Base-by-base conservation (phyloP, 768 basidiomycete genomes). In the Lactarius pseudohatsudake region DNA sequence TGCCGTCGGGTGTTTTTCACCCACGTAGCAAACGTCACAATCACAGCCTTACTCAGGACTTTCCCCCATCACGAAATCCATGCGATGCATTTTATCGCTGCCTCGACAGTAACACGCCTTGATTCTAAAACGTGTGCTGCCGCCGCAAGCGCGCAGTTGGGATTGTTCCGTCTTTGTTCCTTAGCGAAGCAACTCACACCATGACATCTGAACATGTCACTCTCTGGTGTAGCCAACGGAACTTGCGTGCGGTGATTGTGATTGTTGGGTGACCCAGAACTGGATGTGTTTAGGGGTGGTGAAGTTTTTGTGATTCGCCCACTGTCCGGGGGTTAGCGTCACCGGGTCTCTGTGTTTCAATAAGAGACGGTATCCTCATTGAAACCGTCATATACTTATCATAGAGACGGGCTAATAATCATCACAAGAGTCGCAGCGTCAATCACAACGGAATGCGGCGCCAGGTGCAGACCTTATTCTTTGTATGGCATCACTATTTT, bases 231-330 rank as follows among this genome's bases (percentile, higher is more conserved):
- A 87, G 87, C 70, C 83, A 83, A 73, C 92, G 92, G 91, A 91
- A 91, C 72, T 89, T 93, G 15, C 79, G 92, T 72, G 88, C 82
- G 61, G 90, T 91, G 76, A 92, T 92, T 89, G 82, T 91, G 2
- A 85, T 47, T 47, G 20, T 26, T 53, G 13, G 22, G 88, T 15
- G 80, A 87, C 66, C 81, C 82, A 2, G 77, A 78, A n/a, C 66
- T 68, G 0, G 76, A 84, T 22, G 64, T 77, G 15, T 75, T 94
- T 56, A 80, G 75, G 55, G 89, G 89, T 13, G 91, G 90, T 26
- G 90, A 93, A 74, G 84, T 92, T 9, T 90, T 87, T 16, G 81
- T 93, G 30, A 93, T 94, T 53, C 89, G 88, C 70, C 91, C 90
- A 10, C 91, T 93, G 0, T 91, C 89, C 61, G 92, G 92, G 5